phyloP scores from a whole-genome alignment of 1,284 basidiomycete genomes.

The Malassezia cuniculi region DNA sequence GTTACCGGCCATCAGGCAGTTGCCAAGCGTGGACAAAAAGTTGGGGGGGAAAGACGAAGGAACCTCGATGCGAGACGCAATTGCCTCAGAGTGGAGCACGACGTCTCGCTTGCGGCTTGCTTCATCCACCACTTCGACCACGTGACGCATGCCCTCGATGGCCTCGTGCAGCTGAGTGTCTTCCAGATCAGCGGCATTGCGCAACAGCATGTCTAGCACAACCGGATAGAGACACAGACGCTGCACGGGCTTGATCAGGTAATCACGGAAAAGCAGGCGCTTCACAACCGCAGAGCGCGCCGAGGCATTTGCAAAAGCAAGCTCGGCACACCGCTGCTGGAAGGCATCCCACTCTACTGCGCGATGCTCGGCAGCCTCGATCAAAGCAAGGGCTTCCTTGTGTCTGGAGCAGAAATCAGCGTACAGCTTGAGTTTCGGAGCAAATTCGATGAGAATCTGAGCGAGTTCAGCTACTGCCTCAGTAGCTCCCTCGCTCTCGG shows the following conservation, averaged over 20 bases:
- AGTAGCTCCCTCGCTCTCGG: constrained; percentile 16
- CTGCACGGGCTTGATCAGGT: constrained; percentile 44
- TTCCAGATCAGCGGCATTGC: constrained; percentile 22
- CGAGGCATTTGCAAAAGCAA: constrained; percentile 8
- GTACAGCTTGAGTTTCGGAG: constrained; percentile 25
- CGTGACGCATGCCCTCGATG: constrained; percentile 28
- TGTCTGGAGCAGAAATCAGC: constrained; percentile 39
- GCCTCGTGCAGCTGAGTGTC: constrained; percentile 16
- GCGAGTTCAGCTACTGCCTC: constrained; percentile 22
- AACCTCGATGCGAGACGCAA: constrained; percentile 32
- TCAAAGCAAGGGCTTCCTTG: constrained; percentile 34
- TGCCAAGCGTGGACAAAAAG: constrained; percentile 29
- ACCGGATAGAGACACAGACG: constrained; percentile 41
- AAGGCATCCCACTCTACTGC: constrained; percentile 36
- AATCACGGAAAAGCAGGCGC: constrained; percentile 37
- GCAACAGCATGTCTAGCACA: constrained; percentile 34
- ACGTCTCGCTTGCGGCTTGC: constrained; percentile 33
- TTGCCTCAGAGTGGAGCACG: constrained; percentile 31
- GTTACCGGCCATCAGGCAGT: constrained; percentile 33
- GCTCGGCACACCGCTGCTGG: constrained; percentile 30
- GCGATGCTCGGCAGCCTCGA: constrained; percentile 37
- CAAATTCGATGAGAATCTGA: constrained; percentile 22
- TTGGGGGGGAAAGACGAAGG: constrained; percentile 19
- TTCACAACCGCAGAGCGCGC: constrained; percentile 11
- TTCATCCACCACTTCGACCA: constrained; percentile 34